Conservation (phyloP, 2,329 filamentous ascomycete genomes). For the Cladosporium sp. region DNA sequence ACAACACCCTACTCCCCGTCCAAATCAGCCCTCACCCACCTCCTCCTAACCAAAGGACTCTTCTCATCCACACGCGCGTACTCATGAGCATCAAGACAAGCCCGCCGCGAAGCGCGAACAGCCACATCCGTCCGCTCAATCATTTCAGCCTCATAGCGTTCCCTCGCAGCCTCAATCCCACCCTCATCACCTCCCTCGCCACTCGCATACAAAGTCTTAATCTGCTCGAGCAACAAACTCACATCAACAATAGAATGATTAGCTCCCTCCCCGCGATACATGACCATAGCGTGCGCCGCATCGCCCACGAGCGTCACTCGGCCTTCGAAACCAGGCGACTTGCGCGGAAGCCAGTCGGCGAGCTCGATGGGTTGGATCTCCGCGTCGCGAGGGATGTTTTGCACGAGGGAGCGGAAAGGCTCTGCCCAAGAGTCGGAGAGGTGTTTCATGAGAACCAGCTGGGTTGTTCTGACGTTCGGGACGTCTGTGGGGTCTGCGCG, state of each 20-base stretch:
- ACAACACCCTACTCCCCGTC: not conserved
- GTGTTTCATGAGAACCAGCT: slow-evolving; percentile 17
- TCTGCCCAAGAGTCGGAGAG: slow-evolving; percentile 16
- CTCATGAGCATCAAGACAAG: slow-evolving; percentile 22
- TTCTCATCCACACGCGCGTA: slow-evolving; percentile 14
- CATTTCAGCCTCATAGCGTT: slow-evolving; percentile 18
- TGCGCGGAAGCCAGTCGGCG: slow-evolving; percentile 14
- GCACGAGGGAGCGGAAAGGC: slow-evolving; percentile 17
- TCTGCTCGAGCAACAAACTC: slow-evolving; percentile 14
- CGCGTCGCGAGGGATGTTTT: slow-evolving; percentile 15
- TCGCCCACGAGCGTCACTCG: slow-evolving; percentile 3
- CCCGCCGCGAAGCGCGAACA: slow-evolving; percentile 20
- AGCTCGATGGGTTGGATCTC: slow-evolving; percentile 18
- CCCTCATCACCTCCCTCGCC: not conserved
- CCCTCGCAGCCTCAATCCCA: slow-evolving; percentile 9
- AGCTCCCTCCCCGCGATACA: slow-evolving; percentile 22
- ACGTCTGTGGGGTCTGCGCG: slow-evolving; percentile 31
- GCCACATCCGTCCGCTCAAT: slow-evolving; percentile 16
- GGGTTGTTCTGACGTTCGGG: slow-evolving; percentile 33
- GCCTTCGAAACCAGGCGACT: slow-evolving; percentile 13
- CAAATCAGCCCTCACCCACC: slow-evolving; percentile 13
- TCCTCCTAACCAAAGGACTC: slow-evolving; percentile 17
- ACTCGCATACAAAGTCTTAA: slow-evolving; percentile 12
- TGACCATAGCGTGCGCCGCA: slow-evolving; percentile 14
- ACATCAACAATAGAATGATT: slow-evolving; percentile 21